Percentiles rank a stretch among this genome's conserved stretches.
Evolutionary conservation across 306 rosid species (phyloP).

Genomic region (Quercus wislizeni): DNA sequence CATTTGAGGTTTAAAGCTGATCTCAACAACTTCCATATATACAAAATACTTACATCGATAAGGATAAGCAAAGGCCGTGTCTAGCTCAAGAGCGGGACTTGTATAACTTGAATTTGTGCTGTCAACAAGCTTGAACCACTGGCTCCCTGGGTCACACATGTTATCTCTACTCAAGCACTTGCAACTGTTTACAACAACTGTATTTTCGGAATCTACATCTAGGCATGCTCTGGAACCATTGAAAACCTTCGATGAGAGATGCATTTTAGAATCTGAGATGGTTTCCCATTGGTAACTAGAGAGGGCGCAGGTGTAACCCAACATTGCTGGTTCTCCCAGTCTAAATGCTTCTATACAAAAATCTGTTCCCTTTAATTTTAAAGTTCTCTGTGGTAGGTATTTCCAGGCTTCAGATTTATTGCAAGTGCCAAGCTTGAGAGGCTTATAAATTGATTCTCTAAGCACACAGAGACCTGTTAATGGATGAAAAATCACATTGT

Average conservation of each 20-base stretch:
- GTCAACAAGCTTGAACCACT: slow-evolving; percentile 83
- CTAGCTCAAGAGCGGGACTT: not conserved
- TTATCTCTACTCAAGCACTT: slow-evolving; percentile 53
- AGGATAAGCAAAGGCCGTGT: slow-evolving; percentile 16
- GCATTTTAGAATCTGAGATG: slow-evolving; percentile 73
- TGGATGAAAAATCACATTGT: slow-evolving; percentile 72
- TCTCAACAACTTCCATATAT: not conserved
- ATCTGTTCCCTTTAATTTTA: slow-evolving; percentile 62
- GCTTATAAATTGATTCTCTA: slow-evolving; percentile 34
- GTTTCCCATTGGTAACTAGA: slow-evolving; percentile 59
- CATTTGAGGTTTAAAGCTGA: not conserved
- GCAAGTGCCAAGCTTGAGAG: slow-evolving; percentile 60
- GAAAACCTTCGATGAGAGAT: slow-evolving; percentile 45
- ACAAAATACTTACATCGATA: not conserved
- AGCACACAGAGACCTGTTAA: slow-evolving; percentile 62
- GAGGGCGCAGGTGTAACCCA: slow-evolving; percentile 42
- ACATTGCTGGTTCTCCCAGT: slow-evolving; percentile 44
- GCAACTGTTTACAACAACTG: slow-evolving; percentile 61
- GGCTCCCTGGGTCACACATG: slow-evolving; percentile 70
- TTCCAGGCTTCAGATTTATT: slow-evolving; percentile 54
- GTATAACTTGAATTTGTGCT: slow-evolving; percentile 33
- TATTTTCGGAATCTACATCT: slow-evolving; percentile 57
- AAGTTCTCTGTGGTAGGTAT: slow-evolving; percentile 41
- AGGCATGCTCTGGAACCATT: slow-evolving; percentile 56
- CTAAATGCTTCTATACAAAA: slow-evolving; percentile 55